Evolutionary conservation across 345 rosid genomes (phyloP), one percentile per base, ranked within the genome.

Genomic region (Populus deltoides): DNA sequence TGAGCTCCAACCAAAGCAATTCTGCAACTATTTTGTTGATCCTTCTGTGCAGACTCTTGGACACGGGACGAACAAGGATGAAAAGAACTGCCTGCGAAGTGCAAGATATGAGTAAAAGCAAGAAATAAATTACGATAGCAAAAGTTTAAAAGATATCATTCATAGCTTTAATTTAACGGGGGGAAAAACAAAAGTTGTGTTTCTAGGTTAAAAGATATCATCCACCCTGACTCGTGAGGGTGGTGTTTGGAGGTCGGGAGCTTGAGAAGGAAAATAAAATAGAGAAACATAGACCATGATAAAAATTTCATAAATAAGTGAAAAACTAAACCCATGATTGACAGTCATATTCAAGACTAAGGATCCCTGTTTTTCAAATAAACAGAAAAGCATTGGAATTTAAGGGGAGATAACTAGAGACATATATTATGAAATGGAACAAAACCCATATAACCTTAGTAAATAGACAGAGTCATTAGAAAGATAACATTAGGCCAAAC

Each of bases 1-100:
- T 87, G 70, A 93, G 94, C 83, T 93, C 92, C 82, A 96, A 69
- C 99, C 98, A 93, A 84, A 96, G 83, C 81, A 93, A 80, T 79
- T 96, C 99, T 15, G 97, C 94, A 68, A 90, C 81, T 66, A 85
- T 77, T 77, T 90, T 90, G 83, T 91, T 92, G 82, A 90, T 87
- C 83, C 89, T 91, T 77, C 98, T 87, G 78, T 91, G 90, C 9
- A 85, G 72, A 80, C 69, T 91, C 90, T 92, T 92, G 41, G 97
- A 96, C 75, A 93, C 73, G 1, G 99, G 99, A 36, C 97, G 86
- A 72, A 96, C 71, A 20, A 88, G 79, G 39, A 92, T 83, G 86
- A 89, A 96, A 86, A 88, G 86, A 82, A 89, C 71, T 41, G 94
- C 99, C 99, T 93, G 94, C 71, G 86, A 85, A 71, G 45, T 2